Percentiles rank a stretch among this genome's conserved stretches.
These are phyloP conservation scores for Saccharomyces pastorianus DNA, from an alignment of 1,139 yeast species.

Conservation along the genomic window DNA sequence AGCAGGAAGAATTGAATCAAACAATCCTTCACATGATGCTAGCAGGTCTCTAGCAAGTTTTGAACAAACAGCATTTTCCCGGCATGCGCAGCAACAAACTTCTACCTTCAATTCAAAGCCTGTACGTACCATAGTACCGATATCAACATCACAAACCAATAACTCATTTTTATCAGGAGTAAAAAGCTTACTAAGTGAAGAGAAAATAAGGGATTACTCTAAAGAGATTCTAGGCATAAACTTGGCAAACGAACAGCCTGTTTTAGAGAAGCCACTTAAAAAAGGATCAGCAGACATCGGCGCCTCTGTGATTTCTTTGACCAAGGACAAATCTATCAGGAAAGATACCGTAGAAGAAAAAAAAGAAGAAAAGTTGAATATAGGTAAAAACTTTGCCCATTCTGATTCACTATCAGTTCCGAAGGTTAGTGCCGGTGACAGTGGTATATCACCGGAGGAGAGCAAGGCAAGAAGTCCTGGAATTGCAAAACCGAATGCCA, in stretches of 20 bases:
- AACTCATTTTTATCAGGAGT: constrained; percentile 1
- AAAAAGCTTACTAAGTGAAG: not conserved
- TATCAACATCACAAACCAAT: not conserved
- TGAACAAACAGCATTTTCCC: not conserved
- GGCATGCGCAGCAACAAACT: not conserved
- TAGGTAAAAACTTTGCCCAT: not conserved
- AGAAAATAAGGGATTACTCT: not conserved
- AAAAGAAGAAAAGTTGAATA: not conserved
- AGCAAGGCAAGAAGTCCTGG: not conserved
- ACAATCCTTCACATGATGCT: not conserved
- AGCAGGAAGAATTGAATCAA: not conserved
- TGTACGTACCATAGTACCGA: not conserved
- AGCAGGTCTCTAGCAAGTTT: not conserved
- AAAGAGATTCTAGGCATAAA: not conserved
- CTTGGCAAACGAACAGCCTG: not conserved
- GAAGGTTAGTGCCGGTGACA: not conserved
- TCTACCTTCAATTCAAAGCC: not conserved
- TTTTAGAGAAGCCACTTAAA: not conserved
- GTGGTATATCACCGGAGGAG: not conserved
- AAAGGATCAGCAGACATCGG: too few species aligned
- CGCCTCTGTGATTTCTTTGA: not conserved
- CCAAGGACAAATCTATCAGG: not conserved
- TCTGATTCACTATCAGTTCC: not conserved
- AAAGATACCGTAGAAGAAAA: not conserved
- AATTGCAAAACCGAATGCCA: not conserved